Evolutionary conservation across 2,329 filamentous ascomycete species (phyloP), one percentile per base, ranked within the genome.

Genomic region (Niveomyces coronatus): DNA sequence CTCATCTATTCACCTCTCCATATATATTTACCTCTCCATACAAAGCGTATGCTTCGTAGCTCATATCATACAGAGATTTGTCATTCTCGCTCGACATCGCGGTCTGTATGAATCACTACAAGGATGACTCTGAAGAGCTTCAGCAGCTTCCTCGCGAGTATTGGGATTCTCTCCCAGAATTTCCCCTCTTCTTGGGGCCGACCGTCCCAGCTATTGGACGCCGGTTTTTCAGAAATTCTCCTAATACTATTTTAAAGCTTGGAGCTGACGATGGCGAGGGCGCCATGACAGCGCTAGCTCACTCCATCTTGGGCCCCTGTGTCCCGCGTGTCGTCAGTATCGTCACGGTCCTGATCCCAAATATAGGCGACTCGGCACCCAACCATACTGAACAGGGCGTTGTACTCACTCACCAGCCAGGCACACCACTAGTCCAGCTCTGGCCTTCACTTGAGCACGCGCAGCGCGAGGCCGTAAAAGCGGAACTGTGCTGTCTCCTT

Each of bases 241-340:
- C 20, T 3, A 34, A 14, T 20, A 28, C 33, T 9, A 27, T 35
- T 4, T 16, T 35, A 8, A 27, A 35, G 11, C 33, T 35, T 27
- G 23, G 2, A 15, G 6, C 16, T 27, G 33, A 35, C 14, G 10
- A 28, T 19, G 22, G 15, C 11, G 33, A 35, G 8, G 23, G 16
- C 23, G 15, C 23, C 33, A 19, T 35, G 23, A 35, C 33, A 10
- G 33, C 16, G 23, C 33, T 35, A 10, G 33, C 23, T 13, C 13
- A 18, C 11, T 27, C 23, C 11, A 35, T 35, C 16, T 17, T 35
- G 22, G 33, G 33, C 4, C 11, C 23, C 14, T 26, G 23, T 5
- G 33, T 35, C 23, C 33, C 33, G 22, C 33, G 33, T 16, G 33
- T 35, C 16, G 15, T 27, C 23, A 35, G 33, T 23, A 27, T 19